Conservation (phyloP, 768 basidiomycete species). For the Exsudoporus frostii region DNA sequence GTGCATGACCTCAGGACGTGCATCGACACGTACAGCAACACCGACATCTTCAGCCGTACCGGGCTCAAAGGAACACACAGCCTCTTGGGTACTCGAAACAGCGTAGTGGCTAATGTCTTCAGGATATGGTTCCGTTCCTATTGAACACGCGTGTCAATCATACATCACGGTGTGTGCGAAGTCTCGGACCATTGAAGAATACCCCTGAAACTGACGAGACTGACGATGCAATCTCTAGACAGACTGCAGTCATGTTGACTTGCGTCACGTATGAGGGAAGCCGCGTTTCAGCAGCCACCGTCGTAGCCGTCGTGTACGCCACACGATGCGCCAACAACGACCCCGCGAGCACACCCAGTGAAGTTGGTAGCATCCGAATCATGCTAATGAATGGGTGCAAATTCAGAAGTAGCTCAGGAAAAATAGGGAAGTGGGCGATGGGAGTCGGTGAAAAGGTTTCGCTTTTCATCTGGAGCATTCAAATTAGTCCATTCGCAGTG, state of each 20-base stretch:
- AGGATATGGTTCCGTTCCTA: slow-evolving; percentile 31
- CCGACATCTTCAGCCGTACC: slow-evolving; percentile 53
- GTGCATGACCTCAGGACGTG: neutral
- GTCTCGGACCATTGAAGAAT: slow-evolving; percentile 20
- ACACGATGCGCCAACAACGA: slow-evolving; percentile 5
- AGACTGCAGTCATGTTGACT: slow-evolving; percentile 9
- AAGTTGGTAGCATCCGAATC: slow-evolving; percentile 4
- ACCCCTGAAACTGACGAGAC: slow-evolving; percentile 21
- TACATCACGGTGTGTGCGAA: neutral
- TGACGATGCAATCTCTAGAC: slow-evolving; percentile 20
- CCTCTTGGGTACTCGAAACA: slow-evolving; percentile 40
- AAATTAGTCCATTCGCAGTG: neutral
- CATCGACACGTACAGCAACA: slow-evolving; percentile 37
- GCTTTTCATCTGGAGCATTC: slow-evolving; percentile 9
- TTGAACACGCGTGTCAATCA: slow-evolving; percentile 8
- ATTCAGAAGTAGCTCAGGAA: slow-evolving; percentile 4
- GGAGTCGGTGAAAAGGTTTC: slow-evolving; percentile 1
- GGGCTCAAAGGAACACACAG: slow-evolving; percentile 58
- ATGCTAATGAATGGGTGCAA: neutral
- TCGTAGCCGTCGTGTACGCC: neutral
- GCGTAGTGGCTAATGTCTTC: slow-evolving; percentile 50
- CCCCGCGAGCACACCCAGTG: slow-evolving; percentile 5
- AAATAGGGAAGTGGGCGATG: slow-evolving; percentile 2
- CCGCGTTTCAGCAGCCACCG: neutral
- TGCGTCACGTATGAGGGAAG: neutral